Base-by-base conservation (phyloP, 257 asterid species). In the Solanum sparsipilum region DNA sequence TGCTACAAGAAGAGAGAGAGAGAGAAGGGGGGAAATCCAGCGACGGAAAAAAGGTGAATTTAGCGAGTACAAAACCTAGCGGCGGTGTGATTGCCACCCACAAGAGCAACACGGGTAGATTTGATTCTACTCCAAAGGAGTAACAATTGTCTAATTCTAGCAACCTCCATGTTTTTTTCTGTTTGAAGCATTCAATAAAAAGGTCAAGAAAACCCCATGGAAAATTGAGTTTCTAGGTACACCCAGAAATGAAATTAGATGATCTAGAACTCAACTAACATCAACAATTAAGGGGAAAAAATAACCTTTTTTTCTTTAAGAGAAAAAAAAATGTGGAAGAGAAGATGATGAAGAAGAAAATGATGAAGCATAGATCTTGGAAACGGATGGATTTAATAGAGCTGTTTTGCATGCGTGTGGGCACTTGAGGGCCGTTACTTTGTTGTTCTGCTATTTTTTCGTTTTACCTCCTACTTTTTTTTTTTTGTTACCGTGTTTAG, bases 11-110 rank as follows among this genome's bases (percentile, higher is more conserved):
- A 9, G 68, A 84, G 73, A 90, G 90, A 90, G 23, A 52, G 21
- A 46, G 18, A 46, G 16, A 4, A 74, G 18, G 29, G 4, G 7
- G 36, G 84, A 3, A 84, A 88, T 60, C 87, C 70, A 73, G 63
- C 74, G 84, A 72, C 74, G 58, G 86, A 90, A 15, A 13, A n/a
- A 86, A 68, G 63, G 56, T 32, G 25, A 39, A 23, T 58, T 87
- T 95, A 95, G 93, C 98, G 98, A 87, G 94, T 88, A 92, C 98
- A 95, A 90, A 95, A 95, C 89, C 98, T 91, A 85, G 98, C 87
- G 72, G 98, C 97, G 88, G 98, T 94, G 93, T 94, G 98, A 68
- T 95, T 95, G 63, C 95, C 98, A 92, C 98, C 98, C 92, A 94
- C 93, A 86, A 96, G 96, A 90, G 93, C 94, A 67, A 93, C 90